Evolutionary conservation across 495 filamentous ascomycete species (phyloP).

Genomic region (Penicillium waksmanii): DNA sequence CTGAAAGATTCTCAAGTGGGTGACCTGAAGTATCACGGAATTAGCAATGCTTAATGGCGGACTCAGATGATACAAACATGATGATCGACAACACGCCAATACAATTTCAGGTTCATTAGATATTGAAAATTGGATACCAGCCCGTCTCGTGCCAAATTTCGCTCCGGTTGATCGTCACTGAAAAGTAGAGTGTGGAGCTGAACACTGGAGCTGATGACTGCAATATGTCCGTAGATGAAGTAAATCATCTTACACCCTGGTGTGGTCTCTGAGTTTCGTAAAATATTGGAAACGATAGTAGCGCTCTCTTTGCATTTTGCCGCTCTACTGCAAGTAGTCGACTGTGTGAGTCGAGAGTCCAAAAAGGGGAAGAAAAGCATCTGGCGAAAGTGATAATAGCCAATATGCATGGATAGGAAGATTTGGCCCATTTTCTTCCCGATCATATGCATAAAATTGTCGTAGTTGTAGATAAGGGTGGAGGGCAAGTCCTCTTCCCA

Average conservation of each 20-base stretch:
- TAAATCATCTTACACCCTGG: slow-evolving; percentile 27
- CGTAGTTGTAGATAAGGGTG: slow-evolving; percentile 14
- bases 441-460: slow-evolving; percentile 19
- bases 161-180: slow-evolving; percentile 6
- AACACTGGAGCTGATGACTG: slow-evolving; percentile 30
- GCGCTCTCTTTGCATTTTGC: slow-evolving; percentile 26
- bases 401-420: slow-evolving; percentile 32
- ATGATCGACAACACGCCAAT: slow-evolving; percentile 27
- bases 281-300: slow-evolving; percentile 4
- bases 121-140: slow-evolving; percentile 29
- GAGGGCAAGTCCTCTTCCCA: slow-evolving; percentile 21
- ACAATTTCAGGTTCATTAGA: slow-evolving; percentile 27
- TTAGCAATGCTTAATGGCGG: slow-evolving; percentile 4
- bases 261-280: slow-evolving; percentile 20
- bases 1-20: slow-evolving; percentile 20
- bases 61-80: slow-evolving; percentile 13
- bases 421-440: slow-evolving; percentile 11
- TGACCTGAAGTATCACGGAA: slow-evolving; percentile 9
- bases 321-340: slow-evolving; percentile 3
- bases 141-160: slow-evolving; percentile 19
- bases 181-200: slow-evolving; percentile 28
- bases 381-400: slow-evolving; percentile 28
- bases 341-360: slow-evolving; percentile 1
- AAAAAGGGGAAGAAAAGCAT: slow-evolving; percentile 35
- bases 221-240: slow-evolving; percentile 31